A percentile compares a stretch with the other conserved stretches of the same genome.
These are phyloP conservation scores for Pachysolen tannophilus DNA, from an alignment of 805 yeast genomes.

Conservation along the genomic window DNA sequence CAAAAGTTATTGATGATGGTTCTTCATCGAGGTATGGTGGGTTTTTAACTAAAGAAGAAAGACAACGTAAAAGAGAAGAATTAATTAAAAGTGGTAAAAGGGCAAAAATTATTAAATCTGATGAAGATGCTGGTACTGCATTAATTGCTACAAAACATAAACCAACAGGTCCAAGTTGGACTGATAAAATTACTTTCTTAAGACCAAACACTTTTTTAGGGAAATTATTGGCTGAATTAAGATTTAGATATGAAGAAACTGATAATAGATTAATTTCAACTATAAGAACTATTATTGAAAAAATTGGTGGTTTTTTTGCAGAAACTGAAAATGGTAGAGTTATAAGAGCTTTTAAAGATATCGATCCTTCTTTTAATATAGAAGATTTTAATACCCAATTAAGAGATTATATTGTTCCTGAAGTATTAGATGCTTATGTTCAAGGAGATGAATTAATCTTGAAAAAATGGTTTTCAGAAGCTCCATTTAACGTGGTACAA, in stretches of 20 bases:
- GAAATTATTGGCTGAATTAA: slow-evolving; percentile 48
- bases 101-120: slow-evolving; percentile 61
- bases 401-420: slow-evolving; percentile 91
- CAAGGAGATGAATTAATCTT: slow-evolving; percentile 80
- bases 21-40: slow-evolving; percentile 86
- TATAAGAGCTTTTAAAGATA: slow-evolving; percentile 71
- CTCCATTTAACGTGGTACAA: slow-evolving; percentile 90
- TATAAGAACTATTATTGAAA: slow-evolving; percentile 71
- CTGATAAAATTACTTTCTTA: slow-evolving; percentile 59
- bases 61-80: slow-evolving; percentile 63
- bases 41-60: slow-evolving; percentile 74
- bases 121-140: slow-evolving; percentile 77
- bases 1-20: slow-evolving; percentile 90
- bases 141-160: slow-evolving; percentile 77
- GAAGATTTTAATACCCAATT: slow-evolving; percentile 75
- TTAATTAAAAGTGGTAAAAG: slow-evolving; percentile 52
- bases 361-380: slow-evolving; percentile 83
- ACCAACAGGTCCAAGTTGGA: slow-evolving; percentile 59
- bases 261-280: slow-evolving; percentile 85
- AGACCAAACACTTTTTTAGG: slow-evolving; percentile 66
- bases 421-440: slow-evolving; percentile 88
- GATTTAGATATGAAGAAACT: slow-evolving; percentile 81
- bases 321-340: slow-evolving; percentile 97
- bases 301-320: slow-evolving; percentile 81
- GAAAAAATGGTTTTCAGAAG: slow-evolving; percentile 92